phyloP scores from a whole-genome alignment of 2,329 filamentous ascomycete genomes.

The Aspergillus sp. region DNA sequence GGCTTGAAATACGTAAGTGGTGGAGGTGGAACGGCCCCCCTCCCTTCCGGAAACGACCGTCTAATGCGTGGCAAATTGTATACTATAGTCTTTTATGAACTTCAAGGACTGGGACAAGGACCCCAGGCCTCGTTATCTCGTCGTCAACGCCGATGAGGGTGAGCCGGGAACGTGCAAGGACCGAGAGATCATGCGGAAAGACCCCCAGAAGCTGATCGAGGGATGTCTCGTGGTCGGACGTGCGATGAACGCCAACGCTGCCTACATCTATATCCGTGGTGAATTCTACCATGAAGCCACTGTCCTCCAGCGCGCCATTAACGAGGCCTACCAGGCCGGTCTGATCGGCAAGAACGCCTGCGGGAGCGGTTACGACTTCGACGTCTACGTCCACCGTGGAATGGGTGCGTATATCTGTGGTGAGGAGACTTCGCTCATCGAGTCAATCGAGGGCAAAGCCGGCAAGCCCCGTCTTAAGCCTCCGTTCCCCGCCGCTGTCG shows the following conservation, averaged over 20 bases:
- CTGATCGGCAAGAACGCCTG: constrained; percentile 98
- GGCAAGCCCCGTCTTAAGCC: constrained; percentile 98
- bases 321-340: constrained; percentile 91
- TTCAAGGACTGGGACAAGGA: constrained; percentile 99
- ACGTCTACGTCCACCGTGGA: constrained; percentile 92
- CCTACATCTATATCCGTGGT: constrained; percentile 98
- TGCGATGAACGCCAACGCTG: constrained; percentile 97
- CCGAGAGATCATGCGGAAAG: constrained; percentile 99
- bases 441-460: constrained; percentile 96
- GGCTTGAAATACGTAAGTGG: constrained; percentile 92
- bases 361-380: constrained; percentile 93
- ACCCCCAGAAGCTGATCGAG: constrained; percentile 97
- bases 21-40: constrained; percentile 2
- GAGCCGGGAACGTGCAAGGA: constrained; percentile 99
- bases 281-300: constrained; percentile 96
- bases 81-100: constrained; percentile 90
- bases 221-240: constrained; percentile 92
- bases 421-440: constrained; percentile 95
- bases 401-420: constrained; percentile 97
- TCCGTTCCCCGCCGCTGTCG: constrained; percentile 93
- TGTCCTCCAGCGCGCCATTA: constrained; percentile 87
- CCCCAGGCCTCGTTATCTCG: constrained; percentile 85
- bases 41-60: not conserved
- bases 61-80: not conserved
- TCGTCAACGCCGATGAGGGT: constrained; percentile 97